phyloP scores from a whole-genome alignment of 495 filamentous ascomycete species.

The Penicillium lagena region DNA sequence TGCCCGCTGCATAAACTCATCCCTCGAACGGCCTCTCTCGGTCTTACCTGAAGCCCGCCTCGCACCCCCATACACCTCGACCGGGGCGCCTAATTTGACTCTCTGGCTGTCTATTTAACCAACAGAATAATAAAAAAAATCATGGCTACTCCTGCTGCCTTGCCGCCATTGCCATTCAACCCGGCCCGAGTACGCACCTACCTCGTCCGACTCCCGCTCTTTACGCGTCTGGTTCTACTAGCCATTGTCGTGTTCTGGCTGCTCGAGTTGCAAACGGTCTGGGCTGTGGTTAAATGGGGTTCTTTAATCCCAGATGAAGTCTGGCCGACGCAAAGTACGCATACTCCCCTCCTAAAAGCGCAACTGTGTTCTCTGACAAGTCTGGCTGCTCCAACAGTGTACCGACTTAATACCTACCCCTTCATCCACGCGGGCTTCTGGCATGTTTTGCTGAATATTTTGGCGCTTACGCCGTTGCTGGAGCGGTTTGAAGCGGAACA shows the following conservation, averaged over 20 bases:
- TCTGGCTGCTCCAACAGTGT: conserved; percentile 49
- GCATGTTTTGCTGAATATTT: conserved; percentile 70
- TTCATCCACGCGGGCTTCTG: conserved; percentile 77
- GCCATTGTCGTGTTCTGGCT: conserved; percentile 64
- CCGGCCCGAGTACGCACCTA: conserved; percentile 56
- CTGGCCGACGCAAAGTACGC: conserved; percentile 67
- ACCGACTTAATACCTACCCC: conserved; percentile 88
- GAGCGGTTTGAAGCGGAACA: conserved; percentile 92
- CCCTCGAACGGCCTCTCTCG: too few species aligned
- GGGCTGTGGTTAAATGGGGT: conserved; percentile 67
- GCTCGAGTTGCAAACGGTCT: conserved; percentile 55
- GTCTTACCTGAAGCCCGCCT: too few species aligned
- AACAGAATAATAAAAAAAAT: neutral
- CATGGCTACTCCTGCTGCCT: conserved; percentile 35
- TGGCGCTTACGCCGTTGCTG: conserved; percentile 75
- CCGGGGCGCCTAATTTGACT: neutral
- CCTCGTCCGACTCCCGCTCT: conserved; percentile 76
- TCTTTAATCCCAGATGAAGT: conserved; percentile 72
- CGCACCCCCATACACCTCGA: too few species aligned
- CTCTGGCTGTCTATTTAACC: neutral
- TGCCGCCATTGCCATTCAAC: conserved; percentile 43
- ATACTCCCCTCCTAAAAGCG: neutral
- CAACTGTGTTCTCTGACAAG: too few species aligned
- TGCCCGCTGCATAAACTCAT: too few species aligned
- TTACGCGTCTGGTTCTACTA: conserved; percentile 70